phyloP scores from a whole-genome alignment of 371 early-diverging fungal species.

The Funneliformis caledonium region DNA sequence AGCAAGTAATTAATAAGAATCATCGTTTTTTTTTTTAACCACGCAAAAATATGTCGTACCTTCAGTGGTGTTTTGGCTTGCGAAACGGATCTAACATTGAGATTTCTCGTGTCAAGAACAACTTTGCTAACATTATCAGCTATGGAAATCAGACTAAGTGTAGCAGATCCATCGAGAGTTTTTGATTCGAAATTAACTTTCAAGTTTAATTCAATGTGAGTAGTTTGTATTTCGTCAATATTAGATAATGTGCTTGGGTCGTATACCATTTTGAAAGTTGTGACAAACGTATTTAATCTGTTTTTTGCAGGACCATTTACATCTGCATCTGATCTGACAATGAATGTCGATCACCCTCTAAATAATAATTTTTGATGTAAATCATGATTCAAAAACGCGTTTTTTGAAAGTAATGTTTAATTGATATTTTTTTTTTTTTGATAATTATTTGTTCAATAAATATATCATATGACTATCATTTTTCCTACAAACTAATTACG shows the following conservation, averaged over 20 bases:
- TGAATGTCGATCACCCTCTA: too few relatives aligned
- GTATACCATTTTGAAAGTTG: conserved; percentile 43
- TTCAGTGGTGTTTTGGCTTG: conserved; percentile 50
- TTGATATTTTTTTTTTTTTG: too few relatives aligned
- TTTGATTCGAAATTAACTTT: conserved; percentile 76
- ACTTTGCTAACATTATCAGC: conserved; percentile 60
- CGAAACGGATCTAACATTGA: conserved; percentile 62
- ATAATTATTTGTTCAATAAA: too few relatives aligned
- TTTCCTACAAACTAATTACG: too few relatives aligned
- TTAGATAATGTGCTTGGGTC: conserved; percentile 92
- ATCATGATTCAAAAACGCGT: too few relatives aligned
- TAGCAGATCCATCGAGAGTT: conserved; percentile 70
- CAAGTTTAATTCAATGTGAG: conserved; percentile 78
- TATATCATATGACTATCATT: too few relatives aligned
- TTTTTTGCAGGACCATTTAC: background rate
- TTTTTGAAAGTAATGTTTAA: too few relatives aligned
- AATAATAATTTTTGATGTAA: too few relatives aligned
- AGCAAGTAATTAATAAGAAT: background rate
- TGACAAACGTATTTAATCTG: background rate
- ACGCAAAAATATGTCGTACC: conserved; percentile 47
- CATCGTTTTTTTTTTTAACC: background rate
- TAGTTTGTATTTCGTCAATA: conserved; percentile 69
- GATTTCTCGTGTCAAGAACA: conserved; percentile 79
- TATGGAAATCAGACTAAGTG: conserved; percentile 60
- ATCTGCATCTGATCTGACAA: too few relatives aligned